Evolutionary conservation across 2,329 filamentous ascomycete species (phyloP).

Genomic region (Aureobasidium sp.): DNA sequence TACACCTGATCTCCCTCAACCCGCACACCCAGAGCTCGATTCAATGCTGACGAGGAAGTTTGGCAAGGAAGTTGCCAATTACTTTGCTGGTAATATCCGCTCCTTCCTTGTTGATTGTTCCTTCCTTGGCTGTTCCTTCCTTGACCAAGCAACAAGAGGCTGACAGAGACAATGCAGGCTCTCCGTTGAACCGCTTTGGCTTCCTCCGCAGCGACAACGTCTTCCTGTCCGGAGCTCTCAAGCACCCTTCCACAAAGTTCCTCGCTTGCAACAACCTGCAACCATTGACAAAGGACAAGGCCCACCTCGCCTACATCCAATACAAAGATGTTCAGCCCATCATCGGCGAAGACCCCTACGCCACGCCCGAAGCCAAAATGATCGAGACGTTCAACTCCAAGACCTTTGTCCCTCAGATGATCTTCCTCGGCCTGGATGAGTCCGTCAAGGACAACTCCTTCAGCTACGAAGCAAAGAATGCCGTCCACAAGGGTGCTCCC

Average conservation of each 20-base stretch:
- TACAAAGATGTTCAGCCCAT: constrained; percentile 61
- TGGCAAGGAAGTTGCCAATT: constrained; percentile 72
- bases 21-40: constrained; percentile 50
- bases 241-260: constrained; percentile 59
- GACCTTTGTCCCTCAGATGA: constrained; percentile 56
- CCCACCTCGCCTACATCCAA: constrained; percentile 58
- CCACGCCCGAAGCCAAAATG: constrained; percentile 60
- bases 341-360: constrained; percentile 64
- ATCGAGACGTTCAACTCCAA: constrained; percentile 67
- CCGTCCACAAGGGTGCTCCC: constrained; percentile 64
- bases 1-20: constrained; percentile 45
- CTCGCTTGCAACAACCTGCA: constrained; percentile 70
- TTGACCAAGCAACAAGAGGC: neutral
- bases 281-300: constrained; percentile 56
- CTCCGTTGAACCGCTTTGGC: constrained; percentile 67
- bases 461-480: constrained; percentile 53
- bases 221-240: constrained; percentile 62
- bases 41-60: constrained; percentile 69
- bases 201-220: constrained; percentile 62
- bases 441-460: constrained; percentile 41
- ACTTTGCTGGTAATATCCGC: constrained; percentile 54
- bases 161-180: constrained; percentile 39
- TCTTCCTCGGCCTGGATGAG: constrained; percentile 83
- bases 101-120: neutral
- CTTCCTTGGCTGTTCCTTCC: neutral